Evolutionary conservation across 176 grass and related monocot genomes (phyloP).

Genomic region (Avena sativa): DNA sequence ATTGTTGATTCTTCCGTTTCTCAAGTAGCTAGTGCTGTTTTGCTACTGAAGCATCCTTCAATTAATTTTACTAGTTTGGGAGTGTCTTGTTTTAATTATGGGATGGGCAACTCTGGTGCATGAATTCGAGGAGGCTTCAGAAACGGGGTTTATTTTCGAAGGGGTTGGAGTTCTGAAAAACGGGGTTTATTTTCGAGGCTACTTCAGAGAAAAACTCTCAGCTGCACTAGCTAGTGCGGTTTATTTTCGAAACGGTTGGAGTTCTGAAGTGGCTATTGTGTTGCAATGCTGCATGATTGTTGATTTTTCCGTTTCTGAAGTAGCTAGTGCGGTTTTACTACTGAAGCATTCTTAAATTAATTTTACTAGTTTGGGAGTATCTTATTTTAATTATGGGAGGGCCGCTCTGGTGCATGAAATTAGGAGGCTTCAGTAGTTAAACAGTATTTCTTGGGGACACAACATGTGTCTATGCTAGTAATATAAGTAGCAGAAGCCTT

Average conservation of each 20-base stretch:
- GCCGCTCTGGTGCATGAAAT: not conserved
- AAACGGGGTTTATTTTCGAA: not conserved
- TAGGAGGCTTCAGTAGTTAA: not conserved
- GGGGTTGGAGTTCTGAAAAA: not conserved
- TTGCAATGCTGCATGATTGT: too few relatives aligned
- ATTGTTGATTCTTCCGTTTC: not conserved
- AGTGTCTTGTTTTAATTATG: not conserved
- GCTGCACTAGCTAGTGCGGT: not conserved
- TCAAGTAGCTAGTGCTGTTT: too few relatives aligned
- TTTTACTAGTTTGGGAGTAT: not conserved
- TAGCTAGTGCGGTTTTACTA: too few relatives aligned
- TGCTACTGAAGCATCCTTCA: too few relatives aligned
- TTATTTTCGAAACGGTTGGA: not conserved
- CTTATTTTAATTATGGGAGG: not conserved
- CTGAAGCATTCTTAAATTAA: not conserved
- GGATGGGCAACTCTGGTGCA: not conserved
- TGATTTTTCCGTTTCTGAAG: not conserved
- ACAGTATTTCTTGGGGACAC: not conserved
- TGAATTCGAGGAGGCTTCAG: not conserved
- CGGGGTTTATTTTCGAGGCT: too few relatives aligned
- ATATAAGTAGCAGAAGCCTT: not conserved
- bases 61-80: not conserved
- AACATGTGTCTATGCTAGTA: not conserved
- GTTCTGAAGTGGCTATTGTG: not conserved
- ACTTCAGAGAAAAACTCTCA: not conserved